Percentiles rank a stretch among this genome's conserved stretches.
phyloP scores from a whole-genome alignment of 225 moss, liverwort and hornwort genomes.

The Pseudoscleropodium purum region DNA sequence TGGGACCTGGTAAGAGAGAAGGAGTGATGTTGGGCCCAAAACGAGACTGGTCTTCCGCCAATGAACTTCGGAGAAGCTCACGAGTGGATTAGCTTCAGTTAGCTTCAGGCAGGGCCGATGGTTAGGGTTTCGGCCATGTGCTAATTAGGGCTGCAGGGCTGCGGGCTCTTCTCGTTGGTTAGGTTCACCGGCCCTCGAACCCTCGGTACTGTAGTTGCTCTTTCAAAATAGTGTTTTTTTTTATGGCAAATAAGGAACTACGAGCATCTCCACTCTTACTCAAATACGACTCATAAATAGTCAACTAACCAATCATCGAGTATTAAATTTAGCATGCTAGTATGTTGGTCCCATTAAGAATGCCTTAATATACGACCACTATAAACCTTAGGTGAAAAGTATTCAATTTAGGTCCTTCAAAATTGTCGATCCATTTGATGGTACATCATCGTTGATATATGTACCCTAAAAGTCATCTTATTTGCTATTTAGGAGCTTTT shows the following conservation, averaged over 20 bases:
- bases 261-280: no score
- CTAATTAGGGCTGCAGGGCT: background rate
- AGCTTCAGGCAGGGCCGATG: background rate
- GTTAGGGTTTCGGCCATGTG: background rate
- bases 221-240: no score
- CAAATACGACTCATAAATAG: background rate
- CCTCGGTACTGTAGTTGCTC: no score
- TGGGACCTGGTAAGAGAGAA: background rate
- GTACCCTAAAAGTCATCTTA: background rate
- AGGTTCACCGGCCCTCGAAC: no score
- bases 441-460: rapidly evolving
- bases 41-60: background rate
- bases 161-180: background rate
- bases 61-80: background rate
- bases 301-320: background rate
- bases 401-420: background rate
- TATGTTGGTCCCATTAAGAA: background rate
- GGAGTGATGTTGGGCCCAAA: background rate
- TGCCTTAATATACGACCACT: no score
- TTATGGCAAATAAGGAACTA: no score
- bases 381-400: rapidly evolving
- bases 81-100: background rate
- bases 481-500: rapidly evolving
- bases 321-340: background rate
- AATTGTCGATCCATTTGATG: background rate